Conservation (phyloP, 2,329 filamentous ascomycete genomes). For the Nemania sp. region DNA sequence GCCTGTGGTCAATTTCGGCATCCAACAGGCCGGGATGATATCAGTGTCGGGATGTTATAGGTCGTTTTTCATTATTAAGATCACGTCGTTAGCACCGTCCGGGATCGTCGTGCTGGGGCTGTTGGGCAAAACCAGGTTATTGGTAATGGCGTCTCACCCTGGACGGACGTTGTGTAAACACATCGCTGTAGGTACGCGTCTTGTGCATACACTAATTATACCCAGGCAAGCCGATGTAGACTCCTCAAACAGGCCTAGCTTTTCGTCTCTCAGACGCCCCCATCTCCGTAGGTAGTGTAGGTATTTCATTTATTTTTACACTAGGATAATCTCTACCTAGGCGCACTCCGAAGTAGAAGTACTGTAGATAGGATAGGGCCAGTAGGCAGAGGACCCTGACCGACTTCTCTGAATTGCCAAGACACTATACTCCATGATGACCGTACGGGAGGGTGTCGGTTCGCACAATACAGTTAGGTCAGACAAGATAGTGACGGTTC, state of each 20-base stretch:
- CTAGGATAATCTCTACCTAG: too few species aligned
- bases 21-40: too few species aligned
- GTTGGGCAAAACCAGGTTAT: slow-evolving; percentile 19
- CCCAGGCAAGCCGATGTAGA: slow-evolving; percentile 1
- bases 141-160: slow-evolving; percentile 17
- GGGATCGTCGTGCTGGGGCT: background rate
- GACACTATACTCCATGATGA: background rate
- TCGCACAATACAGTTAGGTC: background rate
- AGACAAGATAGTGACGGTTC: background rate
- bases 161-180: background rate
- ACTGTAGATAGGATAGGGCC: background rate
- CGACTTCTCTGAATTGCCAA: background rate
- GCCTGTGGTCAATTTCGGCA: too few species aligned
- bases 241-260: background rate
- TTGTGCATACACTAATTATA: slow-evolving; percentile 11
- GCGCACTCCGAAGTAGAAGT: background rate
- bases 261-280: background rate
- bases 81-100: too few species aligned
- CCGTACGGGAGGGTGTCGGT: background rate
- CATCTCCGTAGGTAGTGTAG: background rate
- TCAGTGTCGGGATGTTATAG: too few species aligned
- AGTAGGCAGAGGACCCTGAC: background rate
- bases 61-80: too few species aligned
- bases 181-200: slow-evolving; percentile 2
- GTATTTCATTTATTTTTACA: background rate